phyloP scores from a whole-genome alignment of 139 green algal genomes.

The Haematococcus lacustris region DNA sequence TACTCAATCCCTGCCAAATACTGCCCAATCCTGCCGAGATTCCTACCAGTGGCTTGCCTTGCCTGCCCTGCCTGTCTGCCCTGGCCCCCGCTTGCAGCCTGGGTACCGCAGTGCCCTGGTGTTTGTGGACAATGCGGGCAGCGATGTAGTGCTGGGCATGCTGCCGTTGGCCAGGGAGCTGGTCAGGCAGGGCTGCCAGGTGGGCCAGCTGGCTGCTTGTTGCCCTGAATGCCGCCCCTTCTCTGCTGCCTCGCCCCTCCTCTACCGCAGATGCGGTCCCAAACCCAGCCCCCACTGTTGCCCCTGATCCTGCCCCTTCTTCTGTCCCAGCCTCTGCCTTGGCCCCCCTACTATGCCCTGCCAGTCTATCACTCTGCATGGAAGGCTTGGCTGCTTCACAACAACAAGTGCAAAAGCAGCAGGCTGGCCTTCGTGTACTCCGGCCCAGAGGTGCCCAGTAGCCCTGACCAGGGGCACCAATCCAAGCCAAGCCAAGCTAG shows the following conservation, averaged over 20 bases:
- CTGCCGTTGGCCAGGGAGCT: conserved; percentile 81
- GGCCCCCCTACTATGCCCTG: neutral
- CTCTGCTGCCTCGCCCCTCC: neutral
- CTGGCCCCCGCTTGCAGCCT: neutral
- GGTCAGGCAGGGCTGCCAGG: conserved; percentile 49
- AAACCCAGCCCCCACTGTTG: neutral
- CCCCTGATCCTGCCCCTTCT: neutral
- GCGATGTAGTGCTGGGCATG: conserved; percentile 82
- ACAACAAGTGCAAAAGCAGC: too few species aligned
- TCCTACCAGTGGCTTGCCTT: neutral
- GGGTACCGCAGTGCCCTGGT: conserved; percentile 64
- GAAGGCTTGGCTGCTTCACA: neutral
- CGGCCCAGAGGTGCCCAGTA: too few species aligned
- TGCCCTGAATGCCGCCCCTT: neutral
- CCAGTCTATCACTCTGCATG: neutral
- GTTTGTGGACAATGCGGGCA: conserved; percentile 88
- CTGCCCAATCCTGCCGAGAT: neutral
- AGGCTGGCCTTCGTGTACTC: too few species aligned
- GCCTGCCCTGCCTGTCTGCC: neutral
- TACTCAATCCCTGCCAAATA: neutral
- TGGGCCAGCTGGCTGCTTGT: too few species aligned
- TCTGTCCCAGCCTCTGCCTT: neutral
- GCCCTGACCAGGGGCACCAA: too few species aligned
- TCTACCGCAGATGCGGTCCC: neutral
- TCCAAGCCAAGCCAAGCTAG: too few species aligned